A percentile compares a stretch with the other conserved stretches of the same genome.
Conservation (phyloP, 345 rosid genomes). For the Populus euphratica region DNA sequence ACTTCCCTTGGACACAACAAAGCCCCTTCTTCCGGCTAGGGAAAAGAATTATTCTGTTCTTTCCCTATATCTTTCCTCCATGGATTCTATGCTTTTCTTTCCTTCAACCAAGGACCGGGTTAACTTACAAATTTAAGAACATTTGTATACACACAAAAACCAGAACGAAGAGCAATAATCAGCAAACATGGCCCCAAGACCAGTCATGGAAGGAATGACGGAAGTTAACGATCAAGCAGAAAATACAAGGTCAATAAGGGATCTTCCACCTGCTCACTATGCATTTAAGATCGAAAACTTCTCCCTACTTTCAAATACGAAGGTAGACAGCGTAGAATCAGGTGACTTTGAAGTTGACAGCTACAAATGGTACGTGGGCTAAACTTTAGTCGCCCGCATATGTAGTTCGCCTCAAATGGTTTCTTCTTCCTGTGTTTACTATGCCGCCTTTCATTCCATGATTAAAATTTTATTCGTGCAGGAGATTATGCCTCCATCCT, state of each 20-base stretch:
- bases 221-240: background rate
- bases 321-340: background rate
- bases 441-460: background rate
- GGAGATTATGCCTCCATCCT: conserved; percentile 10
- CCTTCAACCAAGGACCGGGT: background rate
- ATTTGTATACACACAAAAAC: background rate
- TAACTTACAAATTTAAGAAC: background rate
- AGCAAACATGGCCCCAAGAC: background rate
- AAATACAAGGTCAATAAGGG: background rate
- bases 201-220: background rate
- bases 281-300: conserved; percentile 8
- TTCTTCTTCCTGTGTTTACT: background rate
- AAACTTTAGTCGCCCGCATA: background rate
- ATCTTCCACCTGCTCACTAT: conserved; percentile 10
- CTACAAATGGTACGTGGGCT: background rate
- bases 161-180: background rate
- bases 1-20: background rate
- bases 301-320: background rate
- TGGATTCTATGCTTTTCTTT: background rate
- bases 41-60: background rate
- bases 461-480: background rate
- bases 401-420: background rate
- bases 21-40: background rate
- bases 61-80: background rate
- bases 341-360: background rate